A percentile compares a stretch with the other conserved stretches of the same genome.
Evolutionary conservation across 345 rosid genomes (phyloP).

Genomic region (Rhodamnia rubescens): DNA sequence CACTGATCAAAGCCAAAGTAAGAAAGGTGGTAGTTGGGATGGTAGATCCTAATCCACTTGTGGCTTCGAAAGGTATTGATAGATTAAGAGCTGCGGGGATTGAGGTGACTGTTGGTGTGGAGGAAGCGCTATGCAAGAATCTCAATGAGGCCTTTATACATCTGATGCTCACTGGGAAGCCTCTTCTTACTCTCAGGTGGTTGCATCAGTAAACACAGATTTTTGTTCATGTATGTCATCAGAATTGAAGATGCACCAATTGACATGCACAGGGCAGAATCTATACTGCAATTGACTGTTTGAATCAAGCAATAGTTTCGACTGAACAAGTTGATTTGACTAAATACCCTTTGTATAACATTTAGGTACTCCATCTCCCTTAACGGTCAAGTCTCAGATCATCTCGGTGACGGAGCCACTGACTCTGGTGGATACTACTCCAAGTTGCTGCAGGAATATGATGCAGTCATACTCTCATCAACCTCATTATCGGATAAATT

Average conservation of each 20-base stretch:
- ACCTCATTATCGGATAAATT: conserved; percentile 25
- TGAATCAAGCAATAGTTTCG: neutral
- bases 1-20: conserved; percentile 76
- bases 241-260: neutral
- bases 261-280: neutral
- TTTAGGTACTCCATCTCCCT: conserved; percentile 65
- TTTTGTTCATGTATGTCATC: neutral
- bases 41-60: conserved; percentile 92
- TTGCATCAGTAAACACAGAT: neutral
- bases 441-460: conserved; percentile 63
- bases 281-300: neutral
- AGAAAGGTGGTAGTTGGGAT: conserved; percentile 82
- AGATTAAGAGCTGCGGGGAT: conserved; percentile 66
- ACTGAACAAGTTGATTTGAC: neutral
- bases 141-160: conserved; percentile 72
- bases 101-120: conserved; percentile 59
- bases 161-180: conserved; percentile 56
- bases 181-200: conserved; percentile 61
- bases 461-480: conserved; percentile 45
- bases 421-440: conserved; percentile 73
- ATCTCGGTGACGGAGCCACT: conserved; percentile 49
- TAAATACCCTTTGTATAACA: neutral
- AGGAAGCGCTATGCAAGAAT: conserved; percentile 69
- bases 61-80: conserved; percentile 61
- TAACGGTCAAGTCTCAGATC: conserved; percentile 43